These are phyloP conservation scores for Elongisporangium prolatum DNA, from an alignment of 352 stramenopile genomes.

Conservation along the genomic window DNA sequence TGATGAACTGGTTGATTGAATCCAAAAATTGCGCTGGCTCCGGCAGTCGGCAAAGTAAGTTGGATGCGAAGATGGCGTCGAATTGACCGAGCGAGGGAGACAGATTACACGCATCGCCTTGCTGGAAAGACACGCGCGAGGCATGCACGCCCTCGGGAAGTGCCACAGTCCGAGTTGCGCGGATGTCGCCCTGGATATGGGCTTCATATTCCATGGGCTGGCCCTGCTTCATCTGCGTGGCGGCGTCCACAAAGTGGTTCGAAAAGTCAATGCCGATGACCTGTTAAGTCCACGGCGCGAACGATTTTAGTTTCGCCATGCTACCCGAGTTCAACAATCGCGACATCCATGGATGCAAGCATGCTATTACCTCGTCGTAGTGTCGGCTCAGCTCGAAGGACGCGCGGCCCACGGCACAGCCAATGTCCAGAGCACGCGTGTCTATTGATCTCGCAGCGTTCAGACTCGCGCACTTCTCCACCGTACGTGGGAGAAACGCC, in stretches of 20 bases:
- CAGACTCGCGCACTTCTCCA: constrained; percentile 63
- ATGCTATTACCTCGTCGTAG: constrained; percentile 86
- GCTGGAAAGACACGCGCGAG: constrained; percentile 83
- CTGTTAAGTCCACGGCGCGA: constrained; percentile 12
- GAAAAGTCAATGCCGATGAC: constrained; percentile 94
- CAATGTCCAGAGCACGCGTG: constrained; percentile 89
- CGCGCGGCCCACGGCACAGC: constrained; percentile 91
- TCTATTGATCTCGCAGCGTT: neutral
- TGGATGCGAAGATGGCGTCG: constrained; percentile 93
- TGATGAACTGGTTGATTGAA: constrained; percentile 83
- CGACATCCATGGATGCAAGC: neutral
- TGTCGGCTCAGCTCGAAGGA: constrained; percentile 92
- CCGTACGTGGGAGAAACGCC: constrained; percentile 83
- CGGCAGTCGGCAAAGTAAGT: constrained; percentile 94
- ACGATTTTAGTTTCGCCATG: constrained; percentile 3
- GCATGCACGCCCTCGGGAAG: constrained; percentile 61
- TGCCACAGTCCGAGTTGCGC: constrained; percentile 40
- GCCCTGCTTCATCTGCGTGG: constrained; percentile 82
- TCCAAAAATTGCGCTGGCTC: constrained; percentile 89
- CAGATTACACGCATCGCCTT: constrained; percentile 93
- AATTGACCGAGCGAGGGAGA: constrained; percentile 80
- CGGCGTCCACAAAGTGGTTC: constrained; percentile 84
- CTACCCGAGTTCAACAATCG: neutral
- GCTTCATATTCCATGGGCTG: constrained; percentile 82
- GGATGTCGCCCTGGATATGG: constrained; percentile 88